phyloP scores from a whole-genome alignment of 345 rosid genomes.

The Eucalyptus shirleyi region DNA sequence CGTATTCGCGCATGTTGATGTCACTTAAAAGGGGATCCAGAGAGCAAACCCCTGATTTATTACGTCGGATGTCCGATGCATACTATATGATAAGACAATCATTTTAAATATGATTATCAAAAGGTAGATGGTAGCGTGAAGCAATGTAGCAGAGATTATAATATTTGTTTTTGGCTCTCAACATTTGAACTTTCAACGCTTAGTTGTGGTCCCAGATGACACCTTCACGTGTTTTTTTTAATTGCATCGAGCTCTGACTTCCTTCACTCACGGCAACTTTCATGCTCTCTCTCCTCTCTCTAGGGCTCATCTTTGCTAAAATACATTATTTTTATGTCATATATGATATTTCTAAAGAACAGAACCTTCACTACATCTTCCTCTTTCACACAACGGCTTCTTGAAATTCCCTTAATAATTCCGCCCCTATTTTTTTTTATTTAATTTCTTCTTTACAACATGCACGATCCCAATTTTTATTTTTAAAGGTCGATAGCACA shows the following conservation, averaged over 20 bases:
- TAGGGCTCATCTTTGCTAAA: not conserved
- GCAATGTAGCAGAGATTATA: not conserved
- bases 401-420: not conserved
- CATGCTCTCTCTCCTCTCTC: not conserved
- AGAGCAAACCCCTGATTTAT: not conserved
- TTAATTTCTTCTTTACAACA: not conserved
- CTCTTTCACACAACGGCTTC: not conserved
- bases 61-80: not conserved
- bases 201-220: not conserved
- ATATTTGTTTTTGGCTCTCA: not conserved
- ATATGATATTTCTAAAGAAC: not conserved
- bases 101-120: not conserved
- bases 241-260: not conserved
- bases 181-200: not conserved
- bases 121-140: not conserved
- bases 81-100: not conserved
- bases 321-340: not conserved
- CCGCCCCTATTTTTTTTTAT: not conserved
- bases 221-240: not conserved
- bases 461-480: not conserved
- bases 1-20: not conserved
- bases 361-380: constrained; percentile 8
- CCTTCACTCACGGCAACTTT: not conserved
- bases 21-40: not conserved
- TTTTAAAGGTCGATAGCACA: not conserved